phyloP scores from a whole-genome alignment of 2,329 filamentous ascomycete genomes.

The Nigrospora osmanthi region DNA sequence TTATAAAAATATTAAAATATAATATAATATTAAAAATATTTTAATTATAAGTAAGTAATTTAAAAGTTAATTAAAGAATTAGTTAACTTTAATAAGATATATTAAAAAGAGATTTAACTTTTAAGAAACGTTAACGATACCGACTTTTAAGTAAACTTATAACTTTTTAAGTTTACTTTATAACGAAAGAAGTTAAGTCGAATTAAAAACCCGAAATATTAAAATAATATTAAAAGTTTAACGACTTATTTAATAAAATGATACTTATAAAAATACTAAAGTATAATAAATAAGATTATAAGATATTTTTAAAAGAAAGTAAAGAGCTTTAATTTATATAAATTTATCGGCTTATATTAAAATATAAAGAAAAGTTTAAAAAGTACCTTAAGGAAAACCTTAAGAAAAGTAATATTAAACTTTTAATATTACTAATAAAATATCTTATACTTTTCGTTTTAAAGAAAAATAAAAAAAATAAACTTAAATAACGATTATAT shows the following conservation, averaged over 20 bases:
- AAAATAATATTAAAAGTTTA: background rate
- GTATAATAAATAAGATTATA: background rate
- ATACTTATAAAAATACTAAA: background rate
- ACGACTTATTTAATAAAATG: background rate
- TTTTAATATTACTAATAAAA: background rate
- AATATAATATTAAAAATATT: no score
- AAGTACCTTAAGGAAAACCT: background rate
- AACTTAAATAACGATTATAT: conserved; percentile 7
- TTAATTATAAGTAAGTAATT: no score
- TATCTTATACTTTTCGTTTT: conserved; percentile 8
- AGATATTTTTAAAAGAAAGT: conserved; percentile 1
- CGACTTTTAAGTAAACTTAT: background rate
- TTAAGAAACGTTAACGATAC: no score
- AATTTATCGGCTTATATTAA: conserved; percentile 2
- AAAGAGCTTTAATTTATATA: background rate
- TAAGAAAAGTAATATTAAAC: background rate
- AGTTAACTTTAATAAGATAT: no score
- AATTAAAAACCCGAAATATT: background rate
- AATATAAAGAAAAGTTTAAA: background rate
- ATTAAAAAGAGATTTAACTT: no score
- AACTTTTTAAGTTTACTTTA: background rate
- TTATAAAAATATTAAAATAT: no score
- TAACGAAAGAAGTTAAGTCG: background rate
- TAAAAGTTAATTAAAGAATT: no score
- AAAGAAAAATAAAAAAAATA: conserved; percentile 4